These are phyloP conservation scores for Cyanidiococcus yangmingshanensis DNA, from an alignment of 23 red algal species.

Conservation along the genomic window DNA sequence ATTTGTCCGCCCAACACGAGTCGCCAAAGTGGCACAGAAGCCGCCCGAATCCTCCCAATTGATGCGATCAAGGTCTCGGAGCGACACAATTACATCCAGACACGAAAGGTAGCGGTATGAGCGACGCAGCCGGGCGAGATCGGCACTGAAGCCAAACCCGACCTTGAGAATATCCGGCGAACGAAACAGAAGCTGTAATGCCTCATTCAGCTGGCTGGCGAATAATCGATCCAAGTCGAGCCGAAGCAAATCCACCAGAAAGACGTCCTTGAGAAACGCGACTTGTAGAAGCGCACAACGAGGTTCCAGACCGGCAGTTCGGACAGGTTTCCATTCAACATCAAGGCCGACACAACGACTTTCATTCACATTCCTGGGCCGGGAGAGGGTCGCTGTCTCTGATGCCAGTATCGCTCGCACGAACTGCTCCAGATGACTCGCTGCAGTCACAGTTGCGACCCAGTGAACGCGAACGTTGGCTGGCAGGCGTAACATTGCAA, in stretches of 20 bases:
- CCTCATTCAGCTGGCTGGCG: background rate
- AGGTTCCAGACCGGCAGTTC: background rate
- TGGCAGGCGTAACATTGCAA: background rate
- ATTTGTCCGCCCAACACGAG: background rate
- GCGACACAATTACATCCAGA: background rate
- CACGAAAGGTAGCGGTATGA: background rate
- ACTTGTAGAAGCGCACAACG: background rate
- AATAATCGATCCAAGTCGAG: background rate
- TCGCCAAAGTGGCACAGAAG: background rate
- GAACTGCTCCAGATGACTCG: background rate
- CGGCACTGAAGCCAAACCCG: conserved; percentile 3
- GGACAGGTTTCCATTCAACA: conserved; percentile 3
- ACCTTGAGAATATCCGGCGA: background rate
- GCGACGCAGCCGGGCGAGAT: background rate
- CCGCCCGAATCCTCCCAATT: background rate
- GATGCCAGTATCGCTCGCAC: background rate
- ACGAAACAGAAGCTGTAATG: background rate
- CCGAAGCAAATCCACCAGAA: conserved; percentile 7
- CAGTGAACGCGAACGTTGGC: background rate
- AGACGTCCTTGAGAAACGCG: background rate
- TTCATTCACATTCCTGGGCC: no score
- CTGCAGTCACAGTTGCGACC: background rate
- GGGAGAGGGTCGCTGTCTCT: no score
- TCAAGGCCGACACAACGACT: background rate
- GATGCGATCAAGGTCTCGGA: background rate